Conservation (phyloP, 208 protist species). For the Trypanosoma grayi region DNA sequence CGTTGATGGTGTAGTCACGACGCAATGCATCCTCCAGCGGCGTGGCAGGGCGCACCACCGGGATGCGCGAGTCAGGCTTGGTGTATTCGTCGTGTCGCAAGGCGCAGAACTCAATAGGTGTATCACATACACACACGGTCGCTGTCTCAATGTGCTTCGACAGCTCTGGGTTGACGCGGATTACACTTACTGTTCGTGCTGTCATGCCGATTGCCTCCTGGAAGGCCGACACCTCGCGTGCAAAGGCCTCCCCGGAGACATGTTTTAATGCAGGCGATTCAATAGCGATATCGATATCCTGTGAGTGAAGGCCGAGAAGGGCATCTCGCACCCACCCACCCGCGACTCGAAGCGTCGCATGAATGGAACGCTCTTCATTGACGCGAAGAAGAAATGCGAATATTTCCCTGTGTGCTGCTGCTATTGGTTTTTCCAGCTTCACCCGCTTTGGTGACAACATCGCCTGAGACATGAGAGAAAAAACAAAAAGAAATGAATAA, state of each 20-base stretch:
- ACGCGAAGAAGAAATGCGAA: slow-evolving; percentile 85
- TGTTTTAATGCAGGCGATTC: slow-evolving; percentile 50
- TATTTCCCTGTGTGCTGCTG: slow-evolving; percentile 61
- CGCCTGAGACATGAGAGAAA: slow-evolving; percentile 3
- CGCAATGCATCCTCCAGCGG: slow-evolving; percentile 94
- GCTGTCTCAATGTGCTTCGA: slow-evolving; percentile 99
- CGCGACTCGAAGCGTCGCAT: slow-evolving; percentile 84
- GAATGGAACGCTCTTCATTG: slow-evolving; percentile 49
- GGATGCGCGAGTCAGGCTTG: slow-evolving; percentile 86
- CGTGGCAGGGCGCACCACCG: slow-evolving; percentile 73
- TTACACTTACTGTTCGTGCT: slow-evolving; percentile 87
- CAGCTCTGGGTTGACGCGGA: slow-evolving; percentile 95
- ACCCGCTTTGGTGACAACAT: slow-evolving; percentile 40
- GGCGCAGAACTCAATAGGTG: slow-evolving; percentile 96
- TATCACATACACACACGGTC: slow-evolving; percentile 85
- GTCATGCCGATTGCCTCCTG: slow-evolving; percentile 40
- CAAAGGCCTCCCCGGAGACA: slow-evolving; percentile 91
- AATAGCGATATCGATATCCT: slow-evolving; percentile 99
- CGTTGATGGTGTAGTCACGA: slow-evolving; percentile 99
- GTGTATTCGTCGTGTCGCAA: slow-evolving; percentile 94
- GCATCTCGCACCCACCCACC: slow-evolving; percentile 98
- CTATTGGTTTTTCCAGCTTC: slow-evolving; percentile 45
- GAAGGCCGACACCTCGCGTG: slow-evolving; percentile 74
- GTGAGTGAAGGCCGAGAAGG: slow-evolving; percentile 83
- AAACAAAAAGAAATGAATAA: slow-evolving; percentile 11